A percentile compares a stretch with the other conserved stretches of the same genome.
Conservation (phyloP, 139 green algal species). For the Nannochloris sp. region DNA sequence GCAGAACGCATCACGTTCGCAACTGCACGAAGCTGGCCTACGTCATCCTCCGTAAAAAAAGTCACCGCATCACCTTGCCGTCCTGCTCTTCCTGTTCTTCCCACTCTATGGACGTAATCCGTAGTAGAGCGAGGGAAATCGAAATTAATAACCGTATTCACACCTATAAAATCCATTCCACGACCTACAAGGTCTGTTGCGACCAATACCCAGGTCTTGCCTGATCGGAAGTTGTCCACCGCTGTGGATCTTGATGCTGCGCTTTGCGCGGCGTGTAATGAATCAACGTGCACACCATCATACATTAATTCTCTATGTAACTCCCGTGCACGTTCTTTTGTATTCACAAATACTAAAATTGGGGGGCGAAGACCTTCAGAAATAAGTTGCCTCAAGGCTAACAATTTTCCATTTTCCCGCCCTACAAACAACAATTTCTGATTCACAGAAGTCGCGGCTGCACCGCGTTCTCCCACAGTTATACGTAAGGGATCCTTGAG, state of each 20-base stretch:
- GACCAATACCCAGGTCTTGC: slow-evolving; percentile 84
- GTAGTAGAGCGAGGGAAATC: slow-evolving; percentile 78
- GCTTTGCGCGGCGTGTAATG: slow-evolving; percentile 70
- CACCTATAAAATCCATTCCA: slow-evolving; percentile 72
- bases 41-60: slow-evolving; percentile 81
- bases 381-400: slow-evolving; percentile 87
- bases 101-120: slow-evolving; percentile 91
- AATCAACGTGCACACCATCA: slow-evolving; percentile 76
- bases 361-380: slow-evolving; percentile 65
- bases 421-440: slow-evolving; percentile 92
- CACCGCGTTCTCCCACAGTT: slow-evolving; percentile 69
- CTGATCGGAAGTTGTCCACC: slow-evolving; percentile 65
- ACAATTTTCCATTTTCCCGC: slow-evolving; percentile 80
- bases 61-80: slow-evolving; percentile 62
- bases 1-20: slow-evolving; percentile 58
- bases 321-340: slow-evolving; percentile 77
- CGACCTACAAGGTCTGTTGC: slow-evolving; percentile 88
- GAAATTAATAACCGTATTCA: slow-evolving; percentile 94
- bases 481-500: slow-evolving; percentile 81
- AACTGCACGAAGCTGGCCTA: slow-evolving; percentile 52
- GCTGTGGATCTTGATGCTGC: slow-evolving; percentile 51
- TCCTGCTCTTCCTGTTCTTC: slow-evolving; percentile 65
- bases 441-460: slow-evolving; percentile 50
- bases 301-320: slow-evolving; percentile 78
- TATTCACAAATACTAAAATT: slow-evolving; percentile 86